Evolutionary conservation across 768 basidiomycete species (phyloP), one percentile per base, ranked within the genome.

Genomic region (Suillus cothurnatus): DNA sequence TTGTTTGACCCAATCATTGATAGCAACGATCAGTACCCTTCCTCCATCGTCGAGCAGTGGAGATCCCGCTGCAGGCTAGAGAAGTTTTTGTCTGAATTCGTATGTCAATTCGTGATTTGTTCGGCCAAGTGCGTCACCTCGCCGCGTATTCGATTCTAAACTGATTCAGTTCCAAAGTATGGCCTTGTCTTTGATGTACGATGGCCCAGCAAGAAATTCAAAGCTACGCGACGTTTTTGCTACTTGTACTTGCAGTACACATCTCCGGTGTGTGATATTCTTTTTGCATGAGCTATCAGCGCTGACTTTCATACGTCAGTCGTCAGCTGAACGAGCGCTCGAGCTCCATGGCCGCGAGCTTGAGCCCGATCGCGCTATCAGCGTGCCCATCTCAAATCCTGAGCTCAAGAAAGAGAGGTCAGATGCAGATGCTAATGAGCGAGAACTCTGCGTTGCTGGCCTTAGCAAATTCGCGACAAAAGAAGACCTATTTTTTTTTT

Each of bases 161-260:
- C 31, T 64, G 55, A 71, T 62, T 43, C 31, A 45, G 26, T 36
- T 49, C 28, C 61, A 14, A 1, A 97, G 95, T 95, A 92, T 77
- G 97, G 97, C 12, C 85, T 84, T 6, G 85, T 99, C 62, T 93
- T 99, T 66, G 96, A 99, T 68, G 92, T 95, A 21, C 91, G 97
- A 38, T 99, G 97, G 97, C 97, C 97, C 6, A 96, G 94, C 78
- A 96, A 96, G 73, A 97, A 97, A 73, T 95, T 94, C 83, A 97
- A 95, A 77, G 88, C 81, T 64, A 91, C 92, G 2, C 82, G 97
- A 41, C 85, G 97, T 50, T 99, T 99, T 76, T 95, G 94, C 72
- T 99, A 99, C 75, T n/a, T n/a, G n/a, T n/a, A n/a, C n/a, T 82
- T 99, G 1, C 97, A 99, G 67, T 98, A 87, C 73, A 90, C 89